Evolutionary conservation across 768 basidiomycete species (phyloP), one percentile per base, ranked within the genome.

Genomic region (Naganishia friedmannii): DNA sequence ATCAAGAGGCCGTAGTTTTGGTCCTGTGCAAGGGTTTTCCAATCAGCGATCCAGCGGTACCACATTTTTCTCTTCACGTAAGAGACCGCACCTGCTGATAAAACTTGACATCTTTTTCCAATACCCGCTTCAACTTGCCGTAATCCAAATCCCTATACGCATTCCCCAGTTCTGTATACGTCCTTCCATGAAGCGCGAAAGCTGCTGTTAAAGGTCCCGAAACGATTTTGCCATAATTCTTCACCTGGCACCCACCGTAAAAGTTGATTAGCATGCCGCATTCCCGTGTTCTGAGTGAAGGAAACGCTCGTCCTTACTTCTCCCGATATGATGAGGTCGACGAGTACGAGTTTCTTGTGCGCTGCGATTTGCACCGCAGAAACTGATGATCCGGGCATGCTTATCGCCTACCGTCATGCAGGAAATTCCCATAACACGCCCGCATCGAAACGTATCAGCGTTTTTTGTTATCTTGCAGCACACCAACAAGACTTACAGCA

Each of bases 261-360:
- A 23, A 56, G n/a, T 17, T n/a, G n/a, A n/a, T n/a, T n/a, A n/a
- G n/a, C n/a, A n/a, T n/a, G n/a, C n/a, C n/a, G n/a, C n/a, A n/a
- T n/a, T n/a, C n/a, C n/a, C n/a, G n/a, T n/a, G n/a, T n/a, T n/a
- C n/a, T n/a, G n/a, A n/a, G n/a, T n/a, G n/a, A 29, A 29, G 34
- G 9, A 54, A 26, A 23, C 34, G 12, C 34, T 4, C 39, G 21
- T 6, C 39, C 70, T 31, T 34, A 72, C 71, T 42, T 72, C 56
- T 9, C 67, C 71, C 2, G 58, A 37, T 26, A 72, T 9, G 46
- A 72, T 68, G 5, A 72, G 53, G 53, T 68, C 65, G 29, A 72
- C 67, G 2, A 72, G 67, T 10, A 65, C 63, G 29, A 72, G 63
- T 58, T 72, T 72, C 32, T 51, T 65, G 45, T 65, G 67, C 12